phyloP scores from a whole-genome alignment of 75 land plant species.

The Pseudotsuga menziesii region DNA sequence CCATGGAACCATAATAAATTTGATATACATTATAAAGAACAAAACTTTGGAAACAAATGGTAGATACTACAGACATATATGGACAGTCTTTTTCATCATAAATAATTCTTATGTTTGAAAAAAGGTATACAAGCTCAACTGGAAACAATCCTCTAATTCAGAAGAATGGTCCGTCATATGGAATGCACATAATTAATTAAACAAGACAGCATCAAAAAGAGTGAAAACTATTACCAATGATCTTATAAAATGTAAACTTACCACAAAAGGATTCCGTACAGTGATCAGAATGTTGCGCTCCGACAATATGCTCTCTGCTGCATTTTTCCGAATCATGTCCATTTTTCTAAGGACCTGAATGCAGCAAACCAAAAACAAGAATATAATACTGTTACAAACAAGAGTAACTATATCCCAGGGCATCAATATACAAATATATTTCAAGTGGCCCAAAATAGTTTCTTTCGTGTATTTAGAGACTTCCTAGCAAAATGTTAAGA shows the following conservation, averaged over 20 bases:
- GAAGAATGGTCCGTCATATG: neutral
- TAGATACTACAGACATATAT: neutral
- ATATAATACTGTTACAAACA: slow-evolving; percentile 12
- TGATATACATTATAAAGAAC: neutral
- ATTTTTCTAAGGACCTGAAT: slow-evolving; percentile 68
- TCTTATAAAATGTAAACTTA: slow-evolving; percentile 16
- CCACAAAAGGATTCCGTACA: slow-evolving; percentile 89
- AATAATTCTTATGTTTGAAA: neutral
- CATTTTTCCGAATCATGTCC: slow-evolving; percentile 90
- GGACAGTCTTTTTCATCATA: neutral
- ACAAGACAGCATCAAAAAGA: neutral
- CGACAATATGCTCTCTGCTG: slow-evolving; percentile 82
- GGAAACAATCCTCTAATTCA: neutral
- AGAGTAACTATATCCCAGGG: neutral
- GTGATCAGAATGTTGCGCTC: slow-evolving; percentile 82
- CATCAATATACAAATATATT: neutral
- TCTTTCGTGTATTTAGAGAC: neutral
- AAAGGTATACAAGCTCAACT: neutral
- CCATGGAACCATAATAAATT: too few species aligned
- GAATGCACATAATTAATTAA: neutral
- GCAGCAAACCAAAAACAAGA: neutral
- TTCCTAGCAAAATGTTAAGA: neutral
- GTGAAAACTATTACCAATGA: neutral
- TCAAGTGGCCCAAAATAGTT: neutral
- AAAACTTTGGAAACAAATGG: neutral